phyloP scores from a whole-genome alignment of 1,284 basidiomycete species.

The Bjerkandera adusta region DNA sequence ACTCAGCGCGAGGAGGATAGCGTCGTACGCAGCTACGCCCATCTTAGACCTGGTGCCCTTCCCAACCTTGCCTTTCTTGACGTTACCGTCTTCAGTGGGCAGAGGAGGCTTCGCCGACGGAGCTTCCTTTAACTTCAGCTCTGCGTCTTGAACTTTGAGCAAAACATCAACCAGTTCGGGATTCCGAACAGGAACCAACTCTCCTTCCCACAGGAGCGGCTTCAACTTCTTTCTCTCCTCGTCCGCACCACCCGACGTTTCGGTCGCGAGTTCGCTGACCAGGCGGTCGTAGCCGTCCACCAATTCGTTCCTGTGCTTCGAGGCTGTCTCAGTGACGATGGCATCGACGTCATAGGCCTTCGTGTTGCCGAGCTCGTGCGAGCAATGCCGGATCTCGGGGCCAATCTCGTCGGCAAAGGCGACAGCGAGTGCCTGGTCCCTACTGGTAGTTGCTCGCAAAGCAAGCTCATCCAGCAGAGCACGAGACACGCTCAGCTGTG shows the following conservation, averaged over 20 bases:
- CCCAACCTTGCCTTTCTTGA: conserved; percentile 37
- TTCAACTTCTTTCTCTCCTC: conserved; percentile 28
- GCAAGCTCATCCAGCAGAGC: conserved; percentile 75
- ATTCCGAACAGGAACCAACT: conserved; percentile 83
- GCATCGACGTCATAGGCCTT: conserved; percentile 83
- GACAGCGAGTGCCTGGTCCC: conserved; percentile 86
- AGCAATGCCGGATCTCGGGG: conserved; percentile 90
- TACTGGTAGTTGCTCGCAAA: conserved; percentile 68
- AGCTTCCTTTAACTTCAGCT: conserved; percentile 47
- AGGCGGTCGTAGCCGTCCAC: conserved; percentile 68
- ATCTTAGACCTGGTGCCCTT: conserved; percentile 58
- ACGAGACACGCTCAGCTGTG: conserved; percentile 78
- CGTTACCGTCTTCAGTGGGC: conserved; percentile 24
- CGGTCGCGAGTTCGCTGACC: conserved; percentile 48
- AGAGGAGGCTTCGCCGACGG: conserved; percentile 24
- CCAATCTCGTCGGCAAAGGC: conserved; percentile 86
- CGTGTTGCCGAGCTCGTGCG: conserved; percentile 77
- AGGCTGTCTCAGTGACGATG: conserved; percentile 72
- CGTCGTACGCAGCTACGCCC: conserved; percentile 81
- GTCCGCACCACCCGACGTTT: conserved; percentile 34
- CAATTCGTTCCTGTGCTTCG: conserved; percentile 56
- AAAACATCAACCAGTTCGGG: conserved; percentile 91
- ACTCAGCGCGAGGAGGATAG: conserved; percentile 76
- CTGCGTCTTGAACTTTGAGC: conserved; percentile 79
- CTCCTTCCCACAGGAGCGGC: conserved; percentile 77